These are phyloP conservation scores for Tympanopsis confertula DNA, from an alignment of 2,329 filamentous ascomycete genomes.

Conservation along the genomic window DNA sequence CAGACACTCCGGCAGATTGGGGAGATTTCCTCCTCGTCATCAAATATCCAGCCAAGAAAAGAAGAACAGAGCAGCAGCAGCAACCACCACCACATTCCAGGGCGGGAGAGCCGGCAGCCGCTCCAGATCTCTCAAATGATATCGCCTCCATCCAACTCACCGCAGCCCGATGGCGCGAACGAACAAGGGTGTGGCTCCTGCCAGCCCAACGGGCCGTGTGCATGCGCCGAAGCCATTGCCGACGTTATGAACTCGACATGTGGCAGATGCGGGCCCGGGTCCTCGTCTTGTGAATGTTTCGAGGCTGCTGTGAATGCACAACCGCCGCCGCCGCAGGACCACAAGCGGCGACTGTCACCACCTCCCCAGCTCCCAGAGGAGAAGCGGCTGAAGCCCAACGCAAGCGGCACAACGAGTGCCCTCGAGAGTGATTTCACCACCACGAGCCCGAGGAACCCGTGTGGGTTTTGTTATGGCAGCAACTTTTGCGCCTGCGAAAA, in stretches of 20 bases:
- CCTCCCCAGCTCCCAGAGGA: slow-evolving; percentile 30
- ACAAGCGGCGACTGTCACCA: slow-evolving; percentile 38
- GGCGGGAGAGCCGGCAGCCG: slow-evolving; percentile 22
- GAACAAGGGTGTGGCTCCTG: slow-evolving; percentile 43
- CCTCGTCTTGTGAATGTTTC: slow-evolving; percentile 42
- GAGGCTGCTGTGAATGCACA: slow-evolving; percentile 27
- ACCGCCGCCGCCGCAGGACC: slow-evolving; percentile 16
- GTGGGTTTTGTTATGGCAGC: slow-evolving; percentile 73
- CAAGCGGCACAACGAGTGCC: slow-evolving; percentile 24
- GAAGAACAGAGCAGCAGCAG: slow-evolving; percentile 12
- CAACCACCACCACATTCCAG: slow-evolving; percentile 8
- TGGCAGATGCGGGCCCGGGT: slow-evolving; percentile 50
- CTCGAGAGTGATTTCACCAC: slow-evolving; percentile 67
- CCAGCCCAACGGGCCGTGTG: slow-evolving; percentile 37
- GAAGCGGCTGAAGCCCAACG: slow-evolving; percentile 42
- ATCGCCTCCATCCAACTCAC: slow-evolving; percentile 32
- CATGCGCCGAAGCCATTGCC: slow-evolving; percentile 47
- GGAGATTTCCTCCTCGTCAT: slow-evolving; percentile 1
- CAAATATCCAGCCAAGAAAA: slow-evolving; percentile 7
- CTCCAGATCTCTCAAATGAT: slow-evolving; percentile 48
- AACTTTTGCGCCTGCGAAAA: slow-evolving; percentile 77
- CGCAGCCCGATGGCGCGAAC: slow-evolving; percentile 14
- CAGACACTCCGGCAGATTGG: slow-evolving; percentile 12
- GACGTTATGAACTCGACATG: slow-evolving; percentile 45
- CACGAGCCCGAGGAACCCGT: slow-evolving; percentile 59